Conservation (phyloP, 345 rosid genomes). For the Eucalyptus paniculata region DNA sequence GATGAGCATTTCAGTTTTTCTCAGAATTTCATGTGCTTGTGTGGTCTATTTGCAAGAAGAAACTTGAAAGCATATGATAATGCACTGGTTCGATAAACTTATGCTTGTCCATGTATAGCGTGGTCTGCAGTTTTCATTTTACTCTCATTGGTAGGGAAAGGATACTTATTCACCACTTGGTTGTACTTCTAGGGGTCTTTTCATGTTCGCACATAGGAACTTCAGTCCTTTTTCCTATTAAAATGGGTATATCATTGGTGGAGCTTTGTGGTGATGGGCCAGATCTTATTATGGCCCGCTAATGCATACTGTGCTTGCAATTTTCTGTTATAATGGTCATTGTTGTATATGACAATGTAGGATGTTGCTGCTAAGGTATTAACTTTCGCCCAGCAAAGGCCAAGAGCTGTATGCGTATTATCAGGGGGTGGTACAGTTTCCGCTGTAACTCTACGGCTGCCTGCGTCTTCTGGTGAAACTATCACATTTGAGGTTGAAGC, state of each 20-base stretch:
- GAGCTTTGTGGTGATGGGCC: neutral
- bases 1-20: neutral
- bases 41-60: neutral
- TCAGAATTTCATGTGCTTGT: neutral
- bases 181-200: neutral
- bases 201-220: neutral
- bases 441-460: conserved; percentile 70
- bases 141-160: neutral
- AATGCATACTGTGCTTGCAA: neutral
- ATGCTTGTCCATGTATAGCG: neutral
- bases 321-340: neutral
- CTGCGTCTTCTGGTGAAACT: conserved; percentile 50
- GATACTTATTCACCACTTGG: neutral
- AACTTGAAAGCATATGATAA: neutral
- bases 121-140: neutral
- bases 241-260: neutral
- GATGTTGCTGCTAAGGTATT: conserved; percentile 77
- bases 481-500: conserved; percentile 66
- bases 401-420: conserved; percentile 86
- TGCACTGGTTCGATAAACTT: neutral
- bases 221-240: neutral
- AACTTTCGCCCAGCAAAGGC: conserved; percentile 80
- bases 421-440: conserved; percentile 91
- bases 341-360: conserved; percentile 16
- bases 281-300: neutral